Evolutionary conservation across 1,284 basidiomycete species (phyloP).

Genomic region (Ustanciosporium gigantosporum): DNA sequence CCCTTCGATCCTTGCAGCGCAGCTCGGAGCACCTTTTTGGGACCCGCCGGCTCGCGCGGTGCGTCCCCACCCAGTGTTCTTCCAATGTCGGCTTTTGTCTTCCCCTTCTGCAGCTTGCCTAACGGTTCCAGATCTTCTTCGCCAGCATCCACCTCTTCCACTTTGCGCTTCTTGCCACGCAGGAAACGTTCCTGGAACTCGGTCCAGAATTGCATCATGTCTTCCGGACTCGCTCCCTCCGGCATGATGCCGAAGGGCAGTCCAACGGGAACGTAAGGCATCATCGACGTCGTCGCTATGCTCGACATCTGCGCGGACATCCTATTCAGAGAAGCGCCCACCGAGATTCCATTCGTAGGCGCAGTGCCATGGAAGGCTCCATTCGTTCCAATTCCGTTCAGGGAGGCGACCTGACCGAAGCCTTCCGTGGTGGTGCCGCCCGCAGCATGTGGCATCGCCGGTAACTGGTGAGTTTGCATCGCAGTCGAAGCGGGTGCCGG

Average conservation of each 20-base stretch:
- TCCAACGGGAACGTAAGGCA: slow-evolving; percentile 22
- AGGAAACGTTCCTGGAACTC: slow-evolving; percentile 33
- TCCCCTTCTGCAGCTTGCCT: slow-evolving; percentile 31
- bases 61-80: slow-evolving; percentile 75
- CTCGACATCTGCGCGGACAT: neutral
- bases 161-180: slow-evolving; percentile 38
- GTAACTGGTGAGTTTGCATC: slow-evolving; percentile 14
- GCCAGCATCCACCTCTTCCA: slow-evolving; percentile 7
- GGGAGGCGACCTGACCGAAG: neutral
- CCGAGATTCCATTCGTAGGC: neutral
- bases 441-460: slow-evolving; percentile 27
- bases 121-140: slow-evolving; percentile 39
- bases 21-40: slow-evolving; percentile 66
- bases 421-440: slow-evolving; percentile 33
- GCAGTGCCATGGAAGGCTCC: neutral
- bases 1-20: slow-evolving; percentile 12
- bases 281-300: slow-evolving; percentile 15
- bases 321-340: neutral
- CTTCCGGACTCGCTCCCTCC: slow-evolving; percentile 24
- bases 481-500: slow-evolving; percentile 2
- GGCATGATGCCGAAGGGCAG: slow-evolving; percentile 39
- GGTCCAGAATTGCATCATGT: slow-evolving; percentile 43
- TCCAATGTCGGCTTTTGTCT: slow-evolving; percentile 49
- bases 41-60: slow-evolving; percentile 64
- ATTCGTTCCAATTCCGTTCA: neutral